Conservation (phyloP, 2,329 filamentous ascomycete genomes). For the Fusarium sp. region DNA sequence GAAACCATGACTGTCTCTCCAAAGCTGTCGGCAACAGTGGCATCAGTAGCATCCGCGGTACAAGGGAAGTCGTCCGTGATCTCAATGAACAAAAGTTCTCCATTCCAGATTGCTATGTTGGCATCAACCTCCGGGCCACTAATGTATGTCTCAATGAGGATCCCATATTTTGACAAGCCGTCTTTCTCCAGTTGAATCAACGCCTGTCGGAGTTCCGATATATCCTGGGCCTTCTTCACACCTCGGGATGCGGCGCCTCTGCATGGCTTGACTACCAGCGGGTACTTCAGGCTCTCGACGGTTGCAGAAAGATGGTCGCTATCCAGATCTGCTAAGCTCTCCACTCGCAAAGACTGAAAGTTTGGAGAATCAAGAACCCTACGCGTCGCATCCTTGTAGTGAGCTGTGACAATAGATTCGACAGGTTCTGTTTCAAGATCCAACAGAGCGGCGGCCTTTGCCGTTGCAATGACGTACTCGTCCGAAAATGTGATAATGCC, state of each 20-base stretch:
- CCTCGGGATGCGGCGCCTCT: not conserved
- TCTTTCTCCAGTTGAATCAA: not conserved
- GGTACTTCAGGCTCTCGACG: not conserved
- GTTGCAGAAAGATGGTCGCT: not conserved
- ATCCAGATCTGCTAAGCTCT: not conserved
- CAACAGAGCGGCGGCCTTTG: not conserved
- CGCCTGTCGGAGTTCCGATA: not conserved
- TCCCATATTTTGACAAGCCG: not conserved
- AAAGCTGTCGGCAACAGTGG: not conserved
- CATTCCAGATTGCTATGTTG: not conserved
- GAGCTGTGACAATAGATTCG: not conserved
- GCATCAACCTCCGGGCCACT: not conserved
- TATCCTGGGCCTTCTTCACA: not conserved
- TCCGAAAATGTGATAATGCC: not conserved
- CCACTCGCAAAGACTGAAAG: not conserved
- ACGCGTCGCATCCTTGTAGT: not conserved
- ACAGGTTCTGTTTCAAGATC: not conserved
- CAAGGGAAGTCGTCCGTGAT: slow-evolving; percentile 1
- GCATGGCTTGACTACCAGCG: not conserved
- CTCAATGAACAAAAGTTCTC: not conserved
- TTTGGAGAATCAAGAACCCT: not conserved
- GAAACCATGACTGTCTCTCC: not conserved
- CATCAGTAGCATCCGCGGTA: not conserved
- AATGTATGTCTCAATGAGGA: not conserved
- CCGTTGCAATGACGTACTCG: not conserved